A percentile compares a stretch with the other conserved stretches of the same genome.
Evolutionary conservation across 108 stramenopile species (phyloP).

Genomic region (Tribonema minus): DNA sequence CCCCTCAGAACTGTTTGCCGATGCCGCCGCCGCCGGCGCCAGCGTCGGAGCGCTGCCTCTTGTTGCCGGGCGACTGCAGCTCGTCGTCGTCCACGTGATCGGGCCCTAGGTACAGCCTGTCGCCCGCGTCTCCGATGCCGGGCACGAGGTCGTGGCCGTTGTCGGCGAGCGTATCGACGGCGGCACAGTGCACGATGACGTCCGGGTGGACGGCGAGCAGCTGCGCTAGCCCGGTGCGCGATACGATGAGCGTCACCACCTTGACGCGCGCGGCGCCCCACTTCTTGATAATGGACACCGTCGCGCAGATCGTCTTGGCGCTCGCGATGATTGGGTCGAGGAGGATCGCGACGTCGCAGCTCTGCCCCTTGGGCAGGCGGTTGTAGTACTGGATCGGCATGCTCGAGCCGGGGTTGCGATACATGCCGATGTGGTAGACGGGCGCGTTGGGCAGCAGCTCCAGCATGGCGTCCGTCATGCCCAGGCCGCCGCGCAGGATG

Average conservation of each 20-base stretch:
- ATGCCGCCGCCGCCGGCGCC: too few relatives aligned
- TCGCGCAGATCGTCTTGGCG: conserved; percentile 70
- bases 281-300: conserved; percentile 86
- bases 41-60: too few relatives aligned
- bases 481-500: conserved; percentile 80
- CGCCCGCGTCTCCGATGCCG: conserved; percentile 89
- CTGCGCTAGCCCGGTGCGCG: conserved; percentile 64
- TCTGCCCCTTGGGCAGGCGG: conserved; percentile 75
- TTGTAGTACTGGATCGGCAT: conserved; percentile 95
- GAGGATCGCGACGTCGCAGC: conserved; percentile 70
- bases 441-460: conserved; percentile 82
- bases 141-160: conserved; percentile 64
- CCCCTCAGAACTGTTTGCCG: too few relatives aligned
- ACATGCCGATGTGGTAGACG: conserved; percentile 98
- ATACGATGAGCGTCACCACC: conserved; percentile 76
- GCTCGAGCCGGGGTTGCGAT: conserved; percentile 61
- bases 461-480: conserved; percentile 92
- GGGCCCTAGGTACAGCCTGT: conserved; percentile 65
- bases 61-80: too few relatives aligned
- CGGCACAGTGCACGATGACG: conserved; percentile 73
- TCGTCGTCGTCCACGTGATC: too few relatives aligned
- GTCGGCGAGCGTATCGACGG: conserved; percentile 60
- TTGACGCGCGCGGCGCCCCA: conserved; percentile 65
- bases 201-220: conserved; percentile 74
- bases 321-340: conserved; percentile 90